Base-by-base conservation (phyloP, 768 basidiomycete genomes). In the Mycena latifolia region DNA sequence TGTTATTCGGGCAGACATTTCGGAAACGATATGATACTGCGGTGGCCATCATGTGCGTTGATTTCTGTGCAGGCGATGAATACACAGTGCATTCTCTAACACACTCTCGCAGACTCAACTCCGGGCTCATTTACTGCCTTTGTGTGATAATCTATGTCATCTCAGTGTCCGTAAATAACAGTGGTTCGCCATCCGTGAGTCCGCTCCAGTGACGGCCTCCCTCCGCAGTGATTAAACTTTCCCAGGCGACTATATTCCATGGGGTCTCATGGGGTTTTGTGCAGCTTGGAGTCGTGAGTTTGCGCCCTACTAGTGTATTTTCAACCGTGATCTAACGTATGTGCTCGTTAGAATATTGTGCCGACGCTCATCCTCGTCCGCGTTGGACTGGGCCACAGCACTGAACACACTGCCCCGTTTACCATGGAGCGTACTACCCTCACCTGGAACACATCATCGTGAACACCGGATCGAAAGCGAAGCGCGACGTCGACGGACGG, bases 191-290 rank as follows among this genome's bases (percentile, higher is more conserved):
- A 18, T 64, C 25, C 22, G 63, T 64, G 43, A 64, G 63, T 63
- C 37, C n/a, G 14, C 17, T 14, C 12, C 28, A 25, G 41, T 8
- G 5, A 15, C 2, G 2, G 15, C 9, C 3, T 2, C 54, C 17
- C 6, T 47, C 5, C 18, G 15, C 10, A 10, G 4, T 18, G 9
- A 5, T 12, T 39, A 7, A 27, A 3, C 29, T 11, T 25, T 53
- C 11, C 2, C 10, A 65, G 56, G 50, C n/a, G 12, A 58, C 51
- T 2, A 54, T 65, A 6, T 59, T 65, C 56, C 45, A 53, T 9
- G 56, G 56, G n/a, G 63, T 65, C 17, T 51, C 56, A 7, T 65
- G 63, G 63, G 56, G 56, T 9, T 24, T 65, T 0, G 63, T 65
- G 9, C 63, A 65, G 45, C 17, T 65, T 14, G 63, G 56, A 22